Evolutionary conservation across 108 stramenopile genomes (phyloP).

Genomic region (Cylindrotheca fusiformis): DNA sequence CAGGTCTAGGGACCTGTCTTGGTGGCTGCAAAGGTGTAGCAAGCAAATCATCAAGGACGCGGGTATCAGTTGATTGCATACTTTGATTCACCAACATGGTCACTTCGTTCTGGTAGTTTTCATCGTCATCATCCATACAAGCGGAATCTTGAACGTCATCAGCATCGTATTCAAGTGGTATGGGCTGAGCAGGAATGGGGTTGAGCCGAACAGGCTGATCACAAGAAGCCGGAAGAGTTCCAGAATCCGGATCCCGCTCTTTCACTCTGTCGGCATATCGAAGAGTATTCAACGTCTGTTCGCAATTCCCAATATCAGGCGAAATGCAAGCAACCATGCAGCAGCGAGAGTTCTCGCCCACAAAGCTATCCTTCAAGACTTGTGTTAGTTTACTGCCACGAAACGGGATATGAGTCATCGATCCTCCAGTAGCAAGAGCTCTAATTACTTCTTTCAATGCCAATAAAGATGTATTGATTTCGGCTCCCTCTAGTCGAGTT

Average conservation of each 20-base stretch:
- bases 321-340: slow-evolving; percentile 98
- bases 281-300: slow-evolving; percentile 98
- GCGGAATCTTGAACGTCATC: not conserved
- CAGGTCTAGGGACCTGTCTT: not conserved
- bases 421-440: slow-evolving; percentile 86
- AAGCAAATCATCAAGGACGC: slow-evolving; percentile 22
- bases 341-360: slow-evolving; percentile 86
- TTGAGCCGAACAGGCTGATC: slow-evolving; percentile 18
- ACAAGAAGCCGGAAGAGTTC: slow-evolving; percentile 38
- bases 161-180: not conserved
- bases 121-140: not conserved
- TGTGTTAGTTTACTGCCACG: slow-evolving; percentile 97
- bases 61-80: slow-evolving; percentile 9
- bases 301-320: slow-evolving; percentile 89
- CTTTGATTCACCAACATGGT: not conserved
- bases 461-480: slow-evolving; percentile 96
- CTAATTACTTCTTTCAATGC: slow-evolving; percentile 99
- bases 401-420: slow-evolving; percentile 95
- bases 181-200: not conserved
- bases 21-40: not conserved
- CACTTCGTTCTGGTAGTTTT: not conserved
- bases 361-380: slow-evolving; percentile 94
- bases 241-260: slow-evolving; percentile 80
- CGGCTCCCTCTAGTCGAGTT: slow-evolving; percentile 95
- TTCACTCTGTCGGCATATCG: slow-evolving; percentile 96